phyloP scores from a whole-genome alignment of 345 rosid genomes.

The Salix koriyanagi region DNA sequence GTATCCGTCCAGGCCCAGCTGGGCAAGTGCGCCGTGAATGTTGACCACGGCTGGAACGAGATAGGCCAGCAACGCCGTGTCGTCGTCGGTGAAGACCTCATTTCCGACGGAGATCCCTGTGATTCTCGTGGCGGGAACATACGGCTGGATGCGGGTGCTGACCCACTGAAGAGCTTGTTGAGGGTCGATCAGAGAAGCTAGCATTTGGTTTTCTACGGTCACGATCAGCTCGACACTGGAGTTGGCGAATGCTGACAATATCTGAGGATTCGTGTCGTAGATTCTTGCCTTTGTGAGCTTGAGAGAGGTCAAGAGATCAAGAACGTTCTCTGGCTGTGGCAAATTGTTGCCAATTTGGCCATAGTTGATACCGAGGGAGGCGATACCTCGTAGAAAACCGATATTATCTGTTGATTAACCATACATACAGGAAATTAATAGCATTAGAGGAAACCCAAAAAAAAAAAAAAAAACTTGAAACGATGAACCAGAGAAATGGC shows the following conservation, averaged over 20 bases:
- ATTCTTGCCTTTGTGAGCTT: slow-evolving; percentile 67
- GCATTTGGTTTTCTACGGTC: slow-evolving; percentile 71
- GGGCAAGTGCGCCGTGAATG: slow-evolving; percentile 68
- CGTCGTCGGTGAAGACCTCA: slow-evolving; percentile 24
- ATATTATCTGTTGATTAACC: slow-evolving; percentile 24
- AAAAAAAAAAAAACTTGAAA: neutral
- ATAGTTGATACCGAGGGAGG: slow-evolving; percentile 76
- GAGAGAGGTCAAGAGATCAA: slow-evolving; percentile 58
- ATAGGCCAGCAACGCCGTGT: slow-evolving; percentile 3
- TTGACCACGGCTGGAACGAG: slow-evolving; percentile 75
- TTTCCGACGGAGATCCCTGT: slow-evolving; percentile 28
- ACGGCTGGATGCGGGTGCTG: slow-evolving; percentile 16
- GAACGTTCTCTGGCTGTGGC: slow-evolving; percentile 65
- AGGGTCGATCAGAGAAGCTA: slow-evolving; percentile 30
- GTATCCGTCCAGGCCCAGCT: slow-evolving; percentile 61
- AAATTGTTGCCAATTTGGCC: slow-evolving; percentile 85
- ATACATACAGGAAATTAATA: neutral
- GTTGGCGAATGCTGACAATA: slow-evolving; percentile 68
- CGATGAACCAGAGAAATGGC: neutral
- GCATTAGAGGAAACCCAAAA: neutral
- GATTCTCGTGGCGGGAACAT: slow-evolving; percentile 26
- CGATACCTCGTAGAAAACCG: slow-evolving; percentile 44
- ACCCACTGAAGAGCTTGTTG: slow-evolving; percentile 27
- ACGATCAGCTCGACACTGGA: slow-evolving; percentile 70
- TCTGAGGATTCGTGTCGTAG: slow-evolving; percentile 80